phyloP scores from a whole-genome alignment of 306 rosid genomes.

The Lathyrus tuberosus region DNA sequence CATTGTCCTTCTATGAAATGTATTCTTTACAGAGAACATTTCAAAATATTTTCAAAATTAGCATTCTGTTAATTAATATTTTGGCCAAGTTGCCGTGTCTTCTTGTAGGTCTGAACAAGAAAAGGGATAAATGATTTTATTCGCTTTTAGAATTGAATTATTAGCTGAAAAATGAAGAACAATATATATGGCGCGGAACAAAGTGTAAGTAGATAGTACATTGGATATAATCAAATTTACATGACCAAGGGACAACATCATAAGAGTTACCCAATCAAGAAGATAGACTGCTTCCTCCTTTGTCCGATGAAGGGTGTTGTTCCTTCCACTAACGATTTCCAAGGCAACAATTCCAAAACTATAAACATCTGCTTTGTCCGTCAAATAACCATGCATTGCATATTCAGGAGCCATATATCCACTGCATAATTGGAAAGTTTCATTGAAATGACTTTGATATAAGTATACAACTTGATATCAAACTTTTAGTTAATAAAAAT shows the following conservation, averaged over 20 bases:
- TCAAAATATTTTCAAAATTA: too few species aligned
- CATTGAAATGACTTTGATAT: conserved; percentile 4
- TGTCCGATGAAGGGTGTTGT: conserved; percentile 45
- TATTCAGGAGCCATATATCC: conserved; percentile 80
- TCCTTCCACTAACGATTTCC: conserved; percentile 56
- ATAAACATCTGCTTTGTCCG: conserved; percentile 67
- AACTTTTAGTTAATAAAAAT: not conserved
- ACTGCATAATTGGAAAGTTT: not conserved
- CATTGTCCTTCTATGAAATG: too few species aligned
- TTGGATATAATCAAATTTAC: not conserved
- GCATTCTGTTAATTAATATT: too few species aligned
- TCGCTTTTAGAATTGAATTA: too few species aligned
- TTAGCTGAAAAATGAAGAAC: too few species aligned
- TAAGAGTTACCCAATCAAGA: conserved; percentile 50
- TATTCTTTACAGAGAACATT: too few species aligned
- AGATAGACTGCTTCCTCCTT: conserved; percentile 44
- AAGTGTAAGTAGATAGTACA: not conserved
- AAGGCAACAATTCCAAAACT: conserved; percentile 66
- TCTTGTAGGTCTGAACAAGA: too few species aligned
- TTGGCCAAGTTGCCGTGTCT: too few species aligned
- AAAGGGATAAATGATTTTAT: too few species aligned
- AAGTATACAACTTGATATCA: too few species aligned
- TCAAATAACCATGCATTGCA: conserved; percentile 66
- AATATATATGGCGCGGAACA: too few species aligned
- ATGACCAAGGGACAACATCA: not conserved